These are phyloP conservation scores for Bipolaris cookei DNA, from an alignment of 2,329 filamentous ascomycete genomes.

Conservation along the genomic window DNA sequence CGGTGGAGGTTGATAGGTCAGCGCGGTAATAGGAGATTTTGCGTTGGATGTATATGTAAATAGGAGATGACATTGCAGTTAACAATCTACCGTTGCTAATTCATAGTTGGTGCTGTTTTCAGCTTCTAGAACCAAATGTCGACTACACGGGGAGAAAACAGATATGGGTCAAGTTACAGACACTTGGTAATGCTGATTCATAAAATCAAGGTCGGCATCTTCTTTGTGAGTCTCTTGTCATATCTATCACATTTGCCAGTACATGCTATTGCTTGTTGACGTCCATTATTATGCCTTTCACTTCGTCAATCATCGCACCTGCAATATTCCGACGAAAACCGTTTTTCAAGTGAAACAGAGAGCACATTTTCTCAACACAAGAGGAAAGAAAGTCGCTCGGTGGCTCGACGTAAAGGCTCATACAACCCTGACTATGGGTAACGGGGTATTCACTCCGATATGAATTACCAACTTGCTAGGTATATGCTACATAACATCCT, in stretches of 20 bases:
- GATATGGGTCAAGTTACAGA: too few relatives aligned
- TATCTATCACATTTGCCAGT: not conserved
- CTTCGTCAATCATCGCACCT: constrained; percentile 36
- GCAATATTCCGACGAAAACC: constrained; percentile 18
- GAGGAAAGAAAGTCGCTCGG: not conserved
- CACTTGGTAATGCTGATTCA: too few relatives aligned
- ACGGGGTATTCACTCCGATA: not conserved
- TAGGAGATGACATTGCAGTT: not conserved
- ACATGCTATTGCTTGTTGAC: not conserved
- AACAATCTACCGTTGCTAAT: not conserved
- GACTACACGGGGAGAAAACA: too few relatives aligned
- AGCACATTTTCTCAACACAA: not conserved
- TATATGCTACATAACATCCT: not conserved
- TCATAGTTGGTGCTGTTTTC: not conserved
- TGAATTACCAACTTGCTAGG: not conserved
- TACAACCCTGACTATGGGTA: not conserved
- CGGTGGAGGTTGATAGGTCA: constrained; percentile 26
- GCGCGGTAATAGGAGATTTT: not conserved
- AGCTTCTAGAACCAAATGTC: not conserved
- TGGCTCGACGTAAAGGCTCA: not conserved
- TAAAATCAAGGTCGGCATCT: constrained; percentile 18
- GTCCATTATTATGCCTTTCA: constrained; percentile 28
- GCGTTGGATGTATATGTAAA: not conserved
- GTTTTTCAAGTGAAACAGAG: not conserved
- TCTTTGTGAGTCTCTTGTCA: constrained; percentile 31